Base-by-base conservation (phyloP, 108 stramenopile genomes). In the Nannochloropsis granulata region DNA sequence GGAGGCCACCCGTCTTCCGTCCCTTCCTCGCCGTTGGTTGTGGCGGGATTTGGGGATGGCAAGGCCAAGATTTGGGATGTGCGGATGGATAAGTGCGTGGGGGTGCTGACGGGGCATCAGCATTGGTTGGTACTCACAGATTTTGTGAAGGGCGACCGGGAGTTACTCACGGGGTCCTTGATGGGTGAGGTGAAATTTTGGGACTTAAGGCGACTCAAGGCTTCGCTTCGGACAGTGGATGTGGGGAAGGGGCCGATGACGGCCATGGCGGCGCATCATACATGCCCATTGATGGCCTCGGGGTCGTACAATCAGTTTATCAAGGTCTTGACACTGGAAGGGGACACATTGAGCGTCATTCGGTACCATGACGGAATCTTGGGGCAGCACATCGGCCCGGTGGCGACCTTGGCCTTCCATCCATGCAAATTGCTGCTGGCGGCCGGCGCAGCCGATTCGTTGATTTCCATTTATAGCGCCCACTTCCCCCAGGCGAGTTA, bases 371-470 rank as follows among this genome's bases (percentile, higher is more conserved):
- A 95, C 84, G 93, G 94, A 43, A 92, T 97, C 56, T 81, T 94
- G 23, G 94, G 94, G n/a, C 94, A 98, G 86, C 90, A 96, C 24
- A 94, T 98, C 44, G 97, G 96, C 23, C 94, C 95, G 21, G 94
- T 99, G 16, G 94, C 95, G 78, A 92, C 92, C 44, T 84, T 98
- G 16, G 95, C 94, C 23, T 99, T 97, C 88, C 98, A 99, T 90
- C 95, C 94, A 43, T 90, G 94, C 43, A 92, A 94, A 89, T 90
- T 97, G 21, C 81, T 96, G 12, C 85, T 97, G 45, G 98, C 97
- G 0, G 95, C 97, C 21, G 96, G 97, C 24, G 89, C 94, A 25
- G 94, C 95, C 12, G 95, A 97, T 79, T 88, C 90, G 0, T 25
- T 94, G 46, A 87, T 94, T 5, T 90, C 92, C 19, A 43, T 95